A percentile compares a stretch with the other conserved stretches of the same genome.
These are phyloP conservation scores for Mucor lusitanicus DNA, from an alignment of 371 early-diverging fungal species.

Conservation along the genomic window DNA sequence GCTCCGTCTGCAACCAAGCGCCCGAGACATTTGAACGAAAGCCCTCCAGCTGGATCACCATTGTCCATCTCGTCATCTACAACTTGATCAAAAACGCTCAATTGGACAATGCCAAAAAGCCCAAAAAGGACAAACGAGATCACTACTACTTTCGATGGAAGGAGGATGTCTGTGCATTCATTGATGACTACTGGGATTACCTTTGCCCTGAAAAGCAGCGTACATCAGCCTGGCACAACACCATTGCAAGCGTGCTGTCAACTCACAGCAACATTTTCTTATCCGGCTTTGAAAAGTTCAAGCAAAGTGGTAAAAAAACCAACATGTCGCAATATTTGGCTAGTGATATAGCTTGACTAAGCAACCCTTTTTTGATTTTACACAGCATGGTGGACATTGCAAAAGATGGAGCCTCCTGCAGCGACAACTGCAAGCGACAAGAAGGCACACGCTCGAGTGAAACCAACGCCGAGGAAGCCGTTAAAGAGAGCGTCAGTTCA, in stretches of 20 bases:
- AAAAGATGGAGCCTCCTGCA: conserved; percentile 47
- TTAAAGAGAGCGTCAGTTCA: conserved; percentile 20
- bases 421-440: conserved; percentile 16
- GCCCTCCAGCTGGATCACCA: conserved; percentile 70
- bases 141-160: conserved; percentile 79
- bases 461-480: conserved; percentile 33
- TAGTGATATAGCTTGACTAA: not conserved
- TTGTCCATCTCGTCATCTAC: conserved; percentile 77
- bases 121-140: conserved; percentile 49
- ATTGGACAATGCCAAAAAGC: conserved; percentile 28
- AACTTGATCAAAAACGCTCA: conserved; percentile 57
- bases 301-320: conserved; percentile 44
- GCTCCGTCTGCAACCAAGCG: conserved; percentile 23
- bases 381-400: conserved; percentile 67
- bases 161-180: conserved; percentile 80
- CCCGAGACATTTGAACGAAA: conserved; percentile 41
- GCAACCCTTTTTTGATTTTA: not conserved
- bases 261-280: conserved; percentile 74
- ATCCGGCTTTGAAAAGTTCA: conserved; percentile 75
- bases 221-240: conserved; percentile 77
- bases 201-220: conserved; percentile 68
- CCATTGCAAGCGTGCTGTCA: conserved; percentile 79
- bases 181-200: conserved; percentile 78
- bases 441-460: conserved; percentile 32
- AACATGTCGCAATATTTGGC: not conserved